These are phyloP conservation scores for Magnusiomyces clavatus DNA, from an alignment of 1,139 yeast genomes.

Conservation along the genomic window DNA sequence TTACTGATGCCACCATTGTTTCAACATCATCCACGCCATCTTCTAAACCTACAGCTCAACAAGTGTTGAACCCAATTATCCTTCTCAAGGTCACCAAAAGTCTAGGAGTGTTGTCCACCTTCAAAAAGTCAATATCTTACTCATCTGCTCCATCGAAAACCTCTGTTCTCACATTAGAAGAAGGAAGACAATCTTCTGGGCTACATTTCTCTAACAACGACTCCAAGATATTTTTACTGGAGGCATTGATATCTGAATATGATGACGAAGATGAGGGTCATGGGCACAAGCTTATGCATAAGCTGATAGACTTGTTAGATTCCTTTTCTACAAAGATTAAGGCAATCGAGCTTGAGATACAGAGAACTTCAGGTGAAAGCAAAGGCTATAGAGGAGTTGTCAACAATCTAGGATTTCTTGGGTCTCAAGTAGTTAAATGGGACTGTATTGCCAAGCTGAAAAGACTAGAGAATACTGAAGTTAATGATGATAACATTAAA, in stretches of 20 bases:
- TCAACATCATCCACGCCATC: not conserved
- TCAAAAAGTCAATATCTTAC: not conserved
- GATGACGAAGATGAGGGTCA: not conserved
- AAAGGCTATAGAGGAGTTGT: slow-evolving; percentile 7
- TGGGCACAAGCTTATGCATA: not conserved
- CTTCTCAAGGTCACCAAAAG: slow-evolving; percentile 17
- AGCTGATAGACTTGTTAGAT: slow-evolving; percentile 7
- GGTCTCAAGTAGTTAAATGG: slow-evolving; percentile 5
- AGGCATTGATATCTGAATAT: too few relatives aligned
- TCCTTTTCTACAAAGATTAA: slow-evolving; percentile 6
- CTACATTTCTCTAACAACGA: not conserved
- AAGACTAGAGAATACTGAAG: too few relatives aligned
- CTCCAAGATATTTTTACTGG: too few relatives aligned
- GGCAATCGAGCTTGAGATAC: not conserved
- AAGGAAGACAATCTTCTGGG: not conserved
- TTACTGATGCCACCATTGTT: too few relatives aligned
- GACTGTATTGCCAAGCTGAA: slow-evolving; percentile 4
- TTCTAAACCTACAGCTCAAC: not conserved
- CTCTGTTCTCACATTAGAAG: not conserved
- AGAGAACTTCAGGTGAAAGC: too few relatives aligned
- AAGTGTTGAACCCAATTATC: slow-evolving; percentile 4
- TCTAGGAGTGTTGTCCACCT: slow-evolving; percentile 18
- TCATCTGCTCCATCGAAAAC: not conserved
- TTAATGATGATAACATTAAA: too few relatives aligned
- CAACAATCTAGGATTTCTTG: slow-evolving; percentile 13